These are phyloP conservation scores for Tetrapisispora taiwanensis DNA, from an alignment of 805 yeast genomes.

Conservation along the genomic window DNA sequence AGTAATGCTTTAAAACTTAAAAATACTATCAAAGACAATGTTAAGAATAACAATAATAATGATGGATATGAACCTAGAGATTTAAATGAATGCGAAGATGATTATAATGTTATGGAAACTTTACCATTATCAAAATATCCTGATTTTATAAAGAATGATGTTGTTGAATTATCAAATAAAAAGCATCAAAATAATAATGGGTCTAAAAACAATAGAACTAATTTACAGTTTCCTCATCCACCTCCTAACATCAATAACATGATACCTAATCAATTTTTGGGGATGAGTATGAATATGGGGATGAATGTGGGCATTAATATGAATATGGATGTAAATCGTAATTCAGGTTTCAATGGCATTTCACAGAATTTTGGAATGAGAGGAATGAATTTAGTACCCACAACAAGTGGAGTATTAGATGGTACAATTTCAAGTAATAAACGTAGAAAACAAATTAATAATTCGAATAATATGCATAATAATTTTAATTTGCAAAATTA, in stretches of 20 bases:
- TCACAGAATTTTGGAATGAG: not conserved
- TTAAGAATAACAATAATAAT: not conserved
- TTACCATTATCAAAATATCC: not conserved
- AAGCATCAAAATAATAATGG: too few relatives aligned
- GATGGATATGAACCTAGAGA: not conserved
- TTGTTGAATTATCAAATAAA: not conserved
- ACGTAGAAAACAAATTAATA: not conserved
- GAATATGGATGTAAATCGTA: not conserved
- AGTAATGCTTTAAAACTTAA: not conserved
- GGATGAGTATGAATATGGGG: not conserved
- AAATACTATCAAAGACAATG: not conserved
- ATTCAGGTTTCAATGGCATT: not conserved
- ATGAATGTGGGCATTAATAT: not conserved
- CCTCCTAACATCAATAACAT: not conserved
- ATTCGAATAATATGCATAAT: not conserved
- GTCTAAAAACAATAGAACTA: too few relatives aligned
- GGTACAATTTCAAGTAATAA: not conserved
- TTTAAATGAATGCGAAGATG: not conserved
- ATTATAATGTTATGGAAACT: conserved; percentile 2
- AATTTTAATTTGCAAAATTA: not conserved
- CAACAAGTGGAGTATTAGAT: not conserved
- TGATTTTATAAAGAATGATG: not conserved
- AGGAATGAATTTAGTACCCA: not conserved
- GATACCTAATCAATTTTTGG: not conserved
- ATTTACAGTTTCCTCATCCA: too few relatives aligned